Conservation (phyloP, 352 stramenopile species). For the Thalassiosira oceanica region DNA sequence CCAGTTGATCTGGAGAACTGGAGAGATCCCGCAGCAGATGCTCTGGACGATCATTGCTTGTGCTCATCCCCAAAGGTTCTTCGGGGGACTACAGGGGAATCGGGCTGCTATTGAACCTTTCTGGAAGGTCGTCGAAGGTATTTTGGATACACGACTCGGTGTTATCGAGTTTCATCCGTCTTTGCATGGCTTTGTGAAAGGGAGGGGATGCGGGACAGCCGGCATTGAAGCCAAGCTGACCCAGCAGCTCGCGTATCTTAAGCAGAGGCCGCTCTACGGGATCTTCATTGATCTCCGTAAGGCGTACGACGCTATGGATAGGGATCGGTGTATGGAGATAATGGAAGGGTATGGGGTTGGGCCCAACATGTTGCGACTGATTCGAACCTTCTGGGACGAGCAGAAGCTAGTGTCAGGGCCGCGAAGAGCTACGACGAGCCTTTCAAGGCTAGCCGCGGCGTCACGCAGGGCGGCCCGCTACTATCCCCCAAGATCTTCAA, state of each 20-base stretch:
- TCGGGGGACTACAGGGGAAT: constrained; percentile 22
- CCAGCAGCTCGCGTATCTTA: constrained; percentile 18
- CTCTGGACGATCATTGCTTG: constrained; percentile 15
- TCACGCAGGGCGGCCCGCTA: constrained; percentile 35
- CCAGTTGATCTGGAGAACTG: constrained; percentile 20
- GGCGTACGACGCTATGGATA: constrained; percentile 37
- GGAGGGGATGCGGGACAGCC: constrained; percentile 18
- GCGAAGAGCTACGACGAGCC: constrained; percentile 9
- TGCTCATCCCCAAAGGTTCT: constrained; percentile 26
- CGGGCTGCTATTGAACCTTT: constrained; percentile 20
- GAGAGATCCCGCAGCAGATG: constrained; percentile 17
- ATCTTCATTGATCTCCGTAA: constrained; percentile 37
- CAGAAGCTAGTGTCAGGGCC: constrained; percentile 8
- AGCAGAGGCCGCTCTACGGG: constrained; percentile 9
- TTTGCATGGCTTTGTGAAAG: constrained; percentile 8
- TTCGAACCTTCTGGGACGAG: constrained; percentile 18
- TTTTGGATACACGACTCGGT: constrained; percentile 22
- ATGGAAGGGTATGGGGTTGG: constrained; percentile 32
- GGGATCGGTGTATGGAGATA: constrained; percentile 7
- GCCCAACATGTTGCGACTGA: constrained; percentile 1
- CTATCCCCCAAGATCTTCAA: constrained; percentile 35
- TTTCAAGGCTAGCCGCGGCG: constrained; percentile 20
- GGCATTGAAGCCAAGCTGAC: constrained; percentile 28
- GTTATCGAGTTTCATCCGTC: constrained; percentile 4
- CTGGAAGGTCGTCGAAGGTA: constrained; percentile 21